Evolutionary conservation across 2,329 filamentous ascomycete species (phyloP).

Genomic region (Colletotrichum coccodes): DNA sequence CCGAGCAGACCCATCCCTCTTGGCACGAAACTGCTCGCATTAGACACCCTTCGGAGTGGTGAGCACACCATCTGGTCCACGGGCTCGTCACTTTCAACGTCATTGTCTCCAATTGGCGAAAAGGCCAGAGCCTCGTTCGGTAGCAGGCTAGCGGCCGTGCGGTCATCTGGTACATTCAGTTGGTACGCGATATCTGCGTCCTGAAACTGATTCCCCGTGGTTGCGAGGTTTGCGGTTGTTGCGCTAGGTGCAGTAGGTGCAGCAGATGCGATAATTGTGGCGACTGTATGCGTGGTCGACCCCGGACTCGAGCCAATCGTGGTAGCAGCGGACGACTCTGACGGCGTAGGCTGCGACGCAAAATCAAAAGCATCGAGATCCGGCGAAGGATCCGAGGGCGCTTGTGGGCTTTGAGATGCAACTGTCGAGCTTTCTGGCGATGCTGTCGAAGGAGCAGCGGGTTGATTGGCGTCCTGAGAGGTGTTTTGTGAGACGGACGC

Average conservation of each 20-base stretch:
- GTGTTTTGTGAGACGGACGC: neutral
- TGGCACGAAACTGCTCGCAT: neutral
- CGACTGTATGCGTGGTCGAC: neutral
- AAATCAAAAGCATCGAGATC: neutral
- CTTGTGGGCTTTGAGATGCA: neutral
- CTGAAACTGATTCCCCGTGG: neutral
- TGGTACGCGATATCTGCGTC: neutral
- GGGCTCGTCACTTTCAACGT: neutral
- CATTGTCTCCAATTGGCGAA: neutral
- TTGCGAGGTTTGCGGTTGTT: neutral
- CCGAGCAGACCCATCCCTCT: constrained; percentile 5
- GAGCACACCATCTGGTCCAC: neutral
- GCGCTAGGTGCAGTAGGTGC: no score
- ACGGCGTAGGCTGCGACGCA: constrained; percentile 6
- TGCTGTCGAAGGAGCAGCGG: neutral
- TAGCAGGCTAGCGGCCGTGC: neutral
- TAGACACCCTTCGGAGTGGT: neutral
- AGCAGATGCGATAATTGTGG: neutral
- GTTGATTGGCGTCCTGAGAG: neutral
- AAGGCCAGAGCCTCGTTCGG: neutral
- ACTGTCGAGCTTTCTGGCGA: neutral
- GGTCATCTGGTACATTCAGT: neutral
- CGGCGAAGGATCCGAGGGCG: neutral
- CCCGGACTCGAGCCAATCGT: neutral
- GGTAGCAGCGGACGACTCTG: neutral